Evolutionary conservation across 129 eudicot genomes (phyloP).

Genomic region (Ambrosia trifida): DNA sequence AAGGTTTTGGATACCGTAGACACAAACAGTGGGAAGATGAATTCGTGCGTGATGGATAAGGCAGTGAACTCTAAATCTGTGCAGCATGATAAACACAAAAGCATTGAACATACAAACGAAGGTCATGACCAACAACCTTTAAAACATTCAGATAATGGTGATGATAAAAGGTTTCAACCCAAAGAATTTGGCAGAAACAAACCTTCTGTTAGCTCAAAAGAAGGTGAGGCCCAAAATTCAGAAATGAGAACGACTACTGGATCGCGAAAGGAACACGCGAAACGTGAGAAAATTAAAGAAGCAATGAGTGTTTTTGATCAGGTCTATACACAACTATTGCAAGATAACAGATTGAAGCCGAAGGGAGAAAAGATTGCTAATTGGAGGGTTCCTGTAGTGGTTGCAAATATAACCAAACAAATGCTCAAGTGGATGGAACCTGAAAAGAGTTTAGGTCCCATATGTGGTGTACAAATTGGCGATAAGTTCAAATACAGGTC

Average conservation of each 20-base stretch:
- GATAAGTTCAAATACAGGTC: constrained; percentile 45
- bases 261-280: neutral
- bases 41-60: neutral
- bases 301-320: constrained; percentile 35
- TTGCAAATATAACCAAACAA: constrained; percentile 26
- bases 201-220: neutral
- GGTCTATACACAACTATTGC: neutral
- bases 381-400: constrained; percentile 23
- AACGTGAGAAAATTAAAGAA: constrained; percentile 34
- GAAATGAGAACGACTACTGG: neutral
- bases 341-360: constrained; percentile 1
- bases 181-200: neutral
- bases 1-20: neutral
- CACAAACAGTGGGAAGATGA: neutral
- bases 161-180: neutral
- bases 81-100: neutral
- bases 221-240: neutral
- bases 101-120: neutral
- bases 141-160: neutral
- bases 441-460: constrained; percentile 36
- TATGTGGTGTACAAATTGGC: constrained; percentile 59
- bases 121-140: neutral
- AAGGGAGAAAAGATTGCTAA: constrained; percentile 5
- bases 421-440: constrained; percentile 29
- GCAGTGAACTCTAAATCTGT: neutral